These are phyloP conservation scores for Calocybe indica DNA, from an alignment of 768 basidiomycete species.

Conservation along the genomic window DNA sequence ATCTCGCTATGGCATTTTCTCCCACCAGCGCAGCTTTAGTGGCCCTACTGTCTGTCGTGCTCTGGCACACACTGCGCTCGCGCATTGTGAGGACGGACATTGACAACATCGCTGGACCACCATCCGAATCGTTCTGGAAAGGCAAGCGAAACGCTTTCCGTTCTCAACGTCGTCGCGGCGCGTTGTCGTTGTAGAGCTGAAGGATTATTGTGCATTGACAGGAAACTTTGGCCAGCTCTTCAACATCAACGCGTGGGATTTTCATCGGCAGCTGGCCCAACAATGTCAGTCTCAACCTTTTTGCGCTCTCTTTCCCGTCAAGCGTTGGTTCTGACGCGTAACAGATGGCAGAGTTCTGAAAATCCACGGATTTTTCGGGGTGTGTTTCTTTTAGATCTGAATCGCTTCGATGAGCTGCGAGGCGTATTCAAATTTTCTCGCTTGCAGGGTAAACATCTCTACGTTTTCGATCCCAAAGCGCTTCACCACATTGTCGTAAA, in stretches of 20 bases:
- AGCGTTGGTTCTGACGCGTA: no score
- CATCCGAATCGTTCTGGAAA: slow-evolving; percentile 4
- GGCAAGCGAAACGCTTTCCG: background rate
- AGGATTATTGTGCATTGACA: background rate
- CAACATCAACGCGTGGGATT: slow-evolving; percentile 1
- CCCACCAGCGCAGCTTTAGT: no score
- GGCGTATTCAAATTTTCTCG: background rate
- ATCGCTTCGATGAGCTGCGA: background rate
- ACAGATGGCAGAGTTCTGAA: slow-evolving; percentile 26
- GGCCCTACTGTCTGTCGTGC: no score
- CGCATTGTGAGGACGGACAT: slow-evolving; percentile 5
- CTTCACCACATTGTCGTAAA: slow-evolving; percentile 40
- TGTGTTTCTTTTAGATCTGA: slow-evolving; percentile 6
- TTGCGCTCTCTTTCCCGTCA: background rate
- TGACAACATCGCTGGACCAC: slow-evolving; percentile 13
- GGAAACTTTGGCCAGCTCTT: slow-evolving; percentile 2
- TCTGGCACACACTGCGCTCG: no score
- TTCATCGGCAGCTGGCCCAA: background rate
- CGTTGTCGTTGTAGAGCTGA: slow-evolving; percentile 1
- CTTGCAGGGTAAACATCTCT: slow-evolving; percentile 25
- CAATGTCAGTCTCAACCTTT: background rate
- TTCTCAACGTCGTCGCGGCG: background rate
- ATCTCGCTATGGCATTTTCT: no score
- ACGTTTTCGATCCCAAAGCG: slow-evolving; percentile 39
- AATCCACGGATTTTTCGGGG: slow-evolving; percentile 29